Evolutionary conservation across 2,329 filamentous ascomycete genomes (phyloP), one percentile per base, ranked within the genome.

Genomic region (Curvularia verruculosa): DNA sequence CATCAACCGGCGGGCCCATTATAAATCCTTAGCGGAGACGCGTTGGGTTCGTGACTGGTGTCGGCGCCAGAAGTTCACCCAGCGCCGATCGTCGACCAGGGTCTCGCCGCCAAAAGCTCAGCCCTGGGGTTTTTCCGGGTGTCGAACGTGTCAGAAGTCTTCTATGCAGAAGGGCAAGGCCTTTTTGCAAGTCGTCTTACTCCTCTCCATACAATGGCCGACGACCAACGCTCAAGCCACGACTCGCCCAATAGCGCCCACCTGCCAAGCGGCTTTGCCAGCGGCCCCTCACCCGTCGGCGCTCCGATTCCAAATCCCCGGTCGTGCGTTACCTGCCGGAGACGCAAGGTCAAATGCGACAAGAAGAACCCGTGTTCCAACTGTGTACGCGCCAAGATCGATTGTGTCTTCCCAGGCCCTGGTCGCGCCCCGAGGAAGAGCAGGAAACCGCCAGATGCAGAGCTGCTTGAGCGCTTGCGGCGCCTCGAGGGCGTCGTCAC

Each of bases 351-450:
- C 52, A 88, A 89, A 68, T 92, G 89, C 81, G 88, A 92, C 79
- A 92, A 92, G 79, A 83, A 85, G 67, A 86, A 90, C 80, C 88
- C 89, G 15, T 92, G 89, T 75, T 86, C 86, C 66, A 92, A 92
- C 73, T 92, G 89, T 73, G 84, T 84, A 40, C 85, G 88, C 62
- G 88, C 87, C 39, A 79, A 87, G 65, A 89, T 89, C 56, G 84
- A 88, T 64, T 92, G 89, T 74, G 79, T 91, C 47, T 92, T 90
- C 70, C 89, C 89, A 1, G 87, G 88, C 2, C 89, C 89, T 0
- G 89, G 89, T 9, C 83, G 89, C 53, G 89, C 89, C 5, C 89
- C 89, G 9, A 82, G 89, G 40, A 87, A 89, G 65, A 83, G 84
- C 58, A 83, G 87, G 28, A 89, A 88, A 69, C 84, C 89, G 44